Percentiles rank a stretch among this genome's conserved stretches.
These are phyloP conservation scores for Claviceps pazoutovae DNA, from an alignment of 2,329 filamentous ascomycete genomes.

Conservation along the genomic window DNA sequence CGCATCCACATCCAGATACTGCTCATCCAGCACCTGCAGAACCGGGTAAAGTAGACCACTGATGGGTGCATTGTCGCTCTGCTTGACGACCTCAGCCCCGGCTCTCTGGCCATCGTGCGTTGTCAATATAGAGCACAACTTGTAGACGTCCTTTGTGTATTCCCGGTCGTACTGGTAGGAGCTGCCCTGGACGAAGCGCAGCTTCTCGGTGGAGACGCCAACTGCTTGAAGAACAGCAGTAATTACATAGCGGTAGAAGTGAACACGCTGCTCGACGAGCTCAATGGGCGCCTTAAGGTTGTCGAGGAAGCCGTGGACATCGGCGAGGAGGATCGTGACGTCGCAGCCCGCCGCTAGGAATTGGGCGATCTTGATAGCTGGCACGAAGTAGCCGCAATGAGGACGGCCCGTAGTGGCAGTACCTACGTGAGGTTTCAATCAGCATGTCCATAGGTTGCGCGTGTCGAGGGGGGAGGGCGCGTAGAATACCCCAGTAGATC, in stretches of 20 bases:
- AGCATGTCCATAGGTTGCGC: neutral
- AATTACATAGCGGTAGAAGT: conserved; percentile 73
- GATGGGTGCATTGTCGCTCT: conserved; percentile 61
- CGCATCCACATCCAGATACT: conserved; percentile 74
- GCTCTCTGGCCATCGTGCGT: conserved; percentile 80
- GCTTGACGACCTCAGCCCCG: conserved; percentile 89
- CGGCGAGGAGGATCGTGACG: conserved; percentile 63
- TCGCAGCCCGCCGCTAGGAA: conserved; percentile 74
- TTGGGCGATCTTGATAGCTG: conserved; percentile 80
- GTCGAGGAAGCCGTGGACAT: conserved; percentile 66
- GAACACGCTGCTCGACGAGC: conserved; percentile 64
- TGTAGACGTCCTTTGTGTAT: conserved; percentile 84
- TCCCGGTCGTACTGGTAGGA: conserved; percentile 60
- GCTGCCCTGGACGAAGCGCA: conserved; percentile 74
- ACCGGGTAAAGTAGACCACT: conserved; percentile 31
- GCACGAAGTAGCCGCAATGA: conserved; percentile 81
- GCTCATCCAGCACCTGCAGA: conserved; percentile 79
- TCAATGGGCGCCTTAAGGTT: conserved; percentile 80
- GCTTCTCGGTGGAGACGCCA: conserved; percentile 61
- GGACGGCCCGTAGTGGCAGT: conserved; percentile 78
- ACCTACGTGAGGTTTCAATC: conserved; percentile 24
- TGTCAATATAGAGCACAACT: conserved; percentile 54
- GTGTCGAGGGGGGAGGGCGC: neutral
- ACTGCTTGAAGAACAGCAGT: conserved; percentile 62
- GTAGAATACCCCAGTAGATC: conserved; percentile 62